These are phyloP conservation scores for Amanita thiersii DNA, from an alignment of 768 basidiomycete genomes.

Conservation along the genomic window DNA sequence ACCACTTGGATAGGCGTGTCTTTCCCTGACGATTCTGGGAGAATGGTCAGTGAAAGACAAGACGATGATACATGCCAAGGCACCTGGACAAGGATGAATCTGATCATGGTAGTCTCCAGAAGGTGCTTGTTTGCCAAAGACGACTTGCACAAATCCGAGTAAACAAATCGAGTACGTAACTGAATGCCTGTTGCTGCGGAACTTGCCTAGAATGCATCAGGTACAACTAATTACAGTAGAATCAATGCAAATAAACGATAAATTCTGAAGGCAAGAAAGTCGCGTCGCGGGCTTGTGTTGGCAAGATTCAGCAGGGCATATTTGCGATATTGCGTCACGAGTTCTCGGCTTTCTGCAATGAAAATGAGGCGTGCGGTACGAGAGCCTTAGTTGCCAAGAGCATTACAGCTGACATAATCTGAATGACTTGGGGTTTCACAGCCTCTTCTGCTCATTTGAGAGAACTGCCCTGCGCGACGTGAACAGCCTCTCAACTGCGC, in stretches of 20 bases:
- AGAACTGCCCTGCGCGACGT: neutral
- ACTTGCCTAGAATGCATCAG: too few relatives aligned
- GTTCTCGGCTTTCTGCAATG: too few relatives aligned
- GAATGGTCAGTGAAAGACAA: slow-evolving; percentile 1
- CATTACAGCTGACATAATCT: slow-evolving; percentile 3
- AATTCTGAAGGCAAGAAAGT: too few relatives aligned
- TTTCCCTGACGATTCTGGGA: slow-evolving; percentile 94
- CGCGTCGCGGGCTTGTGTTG: too few relatives aligned
- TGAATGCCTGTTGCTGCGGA: too few relatives aligned
- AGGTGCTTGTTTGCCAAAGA: slow-evolving; percentile 11
- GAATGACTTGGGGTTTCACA: slow-evolving; percentile 2
- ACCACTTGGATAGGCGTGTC: slow-evolving; percentile 96
- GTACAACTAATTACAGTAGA: too few relatives aligned
- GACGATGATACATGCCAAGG: neutral
- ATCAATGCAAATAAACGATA: too few relatives aligned
- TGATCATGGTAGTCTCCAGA: slow-evolving; percentile 72
- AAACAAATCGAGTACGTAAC: too few relatives aligned
- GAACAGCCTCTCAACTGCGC: slow-evolving; percentile 4
- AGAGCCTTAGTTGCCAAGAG: neutral
- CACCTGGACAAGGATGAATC: slow-evolving; percentile 96
- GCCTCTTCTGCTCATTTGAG: too few relatives aligned
- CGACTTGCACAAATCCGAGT: slow-evolving; percentile 10
- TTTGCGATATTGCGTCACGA: too few relatives aligned
- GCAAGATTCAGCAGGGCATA: too few relatives aligned
- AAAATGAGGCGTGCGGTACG: neutral